Evolutionary conservation across 768 basidiomycete species (phyloP).

Genomic region (Bullera alba): DNA sequence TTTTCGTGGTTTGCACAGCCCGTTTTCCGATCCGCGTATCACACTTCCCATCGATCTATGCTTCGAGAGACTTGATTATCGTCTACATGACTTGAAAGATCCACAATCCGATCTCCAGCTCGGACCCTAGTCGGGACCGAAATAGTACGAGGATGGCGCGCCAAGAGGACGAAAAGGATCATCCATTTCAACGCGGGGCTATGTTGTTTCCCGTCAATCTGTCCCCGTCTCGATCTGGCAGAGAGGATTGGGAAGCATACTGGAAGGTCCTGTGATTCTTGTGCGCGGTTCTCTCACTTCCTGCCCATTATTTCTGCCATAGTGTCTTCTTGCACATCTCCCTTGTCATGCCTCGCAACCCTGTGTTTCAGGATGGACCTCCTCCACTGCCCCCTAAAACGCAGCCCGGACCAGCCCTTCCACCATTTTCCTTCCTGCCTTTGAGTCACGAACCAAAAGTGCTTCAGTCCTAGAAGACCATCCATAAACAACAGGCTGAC

Average conservation of each 20-base stretch:
- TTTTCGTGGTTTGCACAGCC: not conserved
- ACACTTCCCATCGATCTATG: not conserved
- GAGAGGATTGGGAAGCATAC: no score
- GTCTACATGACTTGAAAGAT: not conserved
- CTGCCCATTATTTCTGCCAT: not conserved
- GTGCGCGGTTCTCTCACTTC: no score
- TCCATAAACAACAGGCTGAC: not conserved
- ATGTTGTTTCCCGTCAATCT: no score
- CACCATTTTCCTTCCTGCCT: not conserved
- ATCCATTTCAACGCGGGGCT: no score
- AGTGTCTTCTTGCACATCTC: not conserved
- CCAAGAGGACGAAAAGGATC: no score
- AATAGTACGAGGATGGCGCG: not conserved
- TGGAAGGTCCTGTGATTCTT: no score
- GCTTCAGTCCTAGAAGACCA: not conserved
- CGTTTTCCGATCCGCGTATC: not conserved
- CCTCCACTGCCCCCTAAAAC: not conserved
- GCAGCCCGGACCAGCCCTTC: not conserved
- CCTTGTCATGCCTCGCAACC: not conserved
- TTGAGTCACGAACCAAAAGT: not conserved
- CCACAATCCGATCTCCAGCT: not conserved
- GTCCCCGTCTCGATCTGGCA: no score
- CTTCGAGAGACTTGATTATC: not conserved
- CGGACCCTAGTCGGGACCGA: not conserved
- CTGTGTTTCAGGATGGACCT: not conserved